Percentiles rank a stretch among this genome's conserved stretches.
phyloP scores from a whole-genome alignment of 2,329 filamentous ascomycete species.

The Colletotrichum lentis region DNA sequence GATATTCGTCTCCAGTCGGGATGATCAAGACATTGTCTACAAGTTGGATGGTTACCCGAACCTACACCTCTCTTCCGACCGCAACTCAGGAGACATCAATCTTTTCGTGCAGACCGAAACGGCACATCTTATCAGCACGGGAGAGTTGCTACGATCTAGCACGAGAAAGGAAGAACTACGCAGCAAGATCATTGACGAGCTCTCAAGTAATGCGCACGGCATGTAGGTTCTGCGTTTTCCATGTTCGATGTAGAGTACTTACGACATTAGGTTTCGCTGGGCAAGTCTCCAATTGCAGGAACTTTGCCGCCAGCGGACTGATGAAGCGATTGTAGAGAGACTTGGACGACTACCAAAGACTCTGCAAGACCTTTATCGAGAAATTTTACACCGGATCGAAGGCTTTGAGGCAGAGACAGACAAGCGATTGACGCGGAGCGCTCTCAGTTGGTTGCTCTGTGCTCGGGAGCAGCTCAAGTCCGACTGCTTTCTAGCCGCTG shows the following conservation, averaged over 20 bases:
- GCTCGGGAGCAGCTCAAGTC: conserved; percentile 7
- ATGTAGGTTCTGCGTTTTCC: neutral
- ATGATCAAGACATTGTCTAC: conserved; percentile 31
- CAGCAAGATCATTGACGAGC: neutral
- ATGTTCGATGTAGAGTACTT: neutral
- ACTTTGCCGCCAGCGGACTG: conserved; percentile 4
- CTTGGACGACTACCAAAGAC: conserved; percentile 20
- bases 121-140: neutral
- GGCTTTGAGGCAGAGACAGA: conserved; percentile 6
- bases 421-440: neutral
- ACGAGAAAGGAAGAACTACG: conserved; percentile 1
- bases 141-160: neutral
- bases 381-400: conserved; percentile 15
- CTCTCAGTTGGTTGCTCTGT: conserved; percentile 30
- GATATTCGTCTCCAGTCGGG: conserved; percentile 30
- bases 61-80: conserved; percentile 12
- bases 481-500: conserved; percentile 1
- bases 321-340: conserved; percentile 16
- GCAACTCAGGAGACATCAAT: conserved; percentile 1
- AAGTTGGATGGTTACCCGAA: conserved; percentile 11
- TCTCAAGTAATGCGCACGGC: neutral
- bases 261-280: conserved; percentile 27
- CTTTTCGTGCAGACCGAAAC: neutral
- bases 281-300: conserved; percentile 22
- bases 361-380: conserved; percentile 15